Base-by-base conservation (phyloP, 345 rosid species). In the Gossypium australe region DNA sequence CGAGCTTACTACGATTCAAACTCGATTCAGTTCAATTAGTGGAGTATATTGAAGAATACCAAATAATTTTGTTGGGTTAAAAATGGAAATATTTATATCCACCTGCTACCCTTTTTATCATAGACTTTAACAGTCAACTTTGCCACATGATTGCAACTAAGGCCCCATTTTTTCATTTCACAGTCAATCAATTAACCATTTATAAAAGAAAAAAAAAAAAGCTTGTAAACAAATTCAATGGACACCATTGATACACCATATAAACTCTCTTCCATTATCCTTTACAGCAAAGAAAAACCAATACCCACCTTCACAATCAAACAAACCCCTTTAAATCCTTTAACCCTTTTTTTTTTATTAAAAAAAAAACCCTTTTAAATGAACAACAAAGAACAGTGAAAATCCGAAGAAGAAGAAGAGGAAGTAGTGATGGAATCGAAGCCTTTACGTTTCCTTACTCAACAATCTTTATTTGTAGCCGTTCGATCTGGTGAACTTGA, bases 381-480 rank as follows among this genome's bases (percentile, higher is more conserved):
- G 34, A 59, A 59, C 38, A 59, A 5, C 29, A 59, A 24, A 58
- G 17, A n/a, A 70, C 25, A 70, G 73, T 70, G 73, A 52, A 68
- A 68, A 70, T n/a, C 61, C 18, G 14, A 27, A 11, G 64, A 71
- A 14, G 17, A 51, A 61, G 25, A 51, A 61, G 67, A 73, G 20
- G 27, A 20, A 44, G 27, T 0, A 11, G 67, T 60, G 75, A 86
- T 89, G 92, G 98, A 91, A 69, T 85, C 88, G 45, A 93, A 90
- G 86, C 82, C 91, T 67, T 82, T 89, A 49, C 85, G 85, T 72
- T 93, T 93, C 86, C 80, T 89, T 72, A 83, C 89, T 75, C 90
- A 88, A 77, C 99, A 89, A 76, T 85, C 88, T 62, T 90, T 95
- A 86, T 93, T 93, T 83, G 80, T 90, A 7, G 89, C 94, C 51